phyloP scores from a whole-genome alignment of 495 filamentous ascomycete genomes.

The Diplogelasinospora grovesii region DNA sequence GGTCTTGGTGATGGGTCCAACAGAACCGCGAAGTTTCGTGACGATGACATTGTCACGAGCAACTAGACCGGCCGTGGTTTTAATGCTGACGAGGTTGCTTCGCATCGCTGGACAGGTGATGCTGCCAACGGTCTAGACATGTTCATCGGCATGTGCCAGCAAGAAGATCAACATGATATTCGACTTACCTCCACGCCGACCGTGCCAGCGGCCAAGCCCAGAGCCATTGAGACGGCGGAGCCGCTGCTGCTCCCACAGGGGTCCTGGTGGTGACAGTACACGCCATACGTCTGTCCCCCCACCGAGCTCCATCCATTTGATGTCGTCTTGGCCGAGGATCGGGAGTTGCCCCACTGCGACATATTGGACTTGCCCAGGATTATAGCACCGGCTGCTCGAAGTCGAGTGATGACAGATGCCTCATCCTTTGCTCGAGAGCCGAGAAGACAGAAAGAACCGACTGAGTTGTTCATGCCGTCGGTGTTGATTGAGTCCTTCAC shows the following conservation, averaged over 20 bases:
- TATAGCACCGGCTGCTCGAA: background rate
- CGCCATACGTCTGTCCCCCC: constrained; percentile 1
- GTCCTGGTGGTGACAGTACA: constrained; percentile 1
- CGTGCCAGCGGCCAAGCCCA: background rate
- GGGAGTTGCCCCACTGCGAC: background rate
- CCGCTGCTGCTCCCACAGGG: constrained; percentile 3
- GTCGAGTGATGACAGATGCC: background rate
- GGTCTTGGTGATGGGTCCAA: background rate
- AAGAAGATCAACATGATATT: background rate
- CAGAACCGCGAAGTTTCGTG: background rate
- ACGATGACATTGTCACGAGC: background rate
- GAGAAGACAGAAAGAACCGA: background rate
- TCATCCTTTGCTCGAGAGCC: background rate
- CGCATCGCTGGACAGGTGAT: background rate
- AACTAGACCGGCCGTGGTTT: background rate
- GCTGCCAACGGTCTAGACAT: background rate
- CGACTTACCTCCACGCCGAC: background rate
- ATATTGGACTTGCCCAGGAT: background rate
- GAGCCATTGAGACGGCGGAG: background rate
- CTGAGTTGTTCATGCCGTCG: background rate
- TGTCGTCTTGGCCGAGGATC: background rate
- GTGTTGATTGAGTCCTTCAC: background rate
- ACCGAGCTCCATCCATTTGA: constrained; percentile 1
- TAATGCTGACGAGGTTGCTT: constrained; percentile 1
- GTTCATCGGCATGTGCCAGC: no score